These are phyloP conservation scores for Entamoeba invadens DNA, from an alignment of 208 protist genomes.

Conservation along the genomic window DNA sequence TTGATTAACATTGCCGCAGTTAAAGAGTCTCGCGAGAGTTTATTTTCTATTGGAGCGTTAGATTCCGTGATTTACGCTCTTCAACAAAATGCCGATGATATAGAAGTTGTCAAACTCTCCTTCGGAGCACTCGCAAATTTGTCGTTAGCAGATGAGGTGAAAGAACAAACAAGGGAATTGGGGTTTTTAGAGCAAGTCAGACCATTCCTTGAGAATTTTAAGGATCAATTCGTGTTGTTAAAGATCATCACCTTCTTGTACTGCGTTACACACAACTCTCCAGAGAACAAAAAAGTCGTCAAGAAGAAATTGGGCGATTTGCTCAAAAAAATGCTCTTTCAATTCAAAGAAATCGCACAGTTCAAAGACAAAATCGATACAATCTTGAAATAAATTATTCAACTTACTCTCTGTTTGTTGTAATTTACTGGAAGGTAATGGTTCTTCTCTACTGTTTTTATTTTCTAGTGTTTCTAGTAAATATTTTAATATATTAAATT, in stretches of 20 bases:
- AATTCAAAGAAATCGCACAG: neutral
- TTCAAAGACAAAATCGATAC: conserved; percentile 6
- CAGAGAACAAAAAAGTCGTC: neutral
- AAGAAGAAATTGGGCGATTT: neutral
- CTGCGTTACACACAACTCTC: neutral
- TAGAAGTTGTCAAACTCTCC: neutral
- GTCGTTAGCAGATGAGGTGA: neutral
- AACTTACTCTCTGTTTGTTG: neutral
- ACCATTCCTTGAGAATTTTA: neutral
- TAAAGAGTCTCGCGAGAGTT: neutral
- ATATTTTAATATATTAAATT: too few relatives aligned
- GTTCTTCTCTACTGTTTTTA: too few relatives aligned
- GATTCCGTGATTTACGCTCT: neutral
- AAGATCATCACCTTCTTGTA: neutral
- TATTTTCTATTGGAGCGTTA: neutral
- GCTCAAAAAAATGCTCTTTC: neutral
- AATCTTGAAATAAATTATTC: neutral
- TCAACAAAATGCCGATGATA: neutral
- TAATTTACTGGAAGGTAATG: neutral
- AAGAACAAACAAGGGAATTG: neutral
- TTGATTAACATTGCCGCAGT: neutral
- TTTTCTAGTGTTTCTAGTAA: too few relatives aligned
- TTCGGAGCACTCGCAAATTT: neutral
- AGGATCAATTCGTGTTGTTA: neutral
- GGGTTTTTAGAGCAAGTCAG: neutral